Evolutionary conservation across 2,329 filamentous ascomycete species (phyloP).

Genomic region (Bipolaris oryzae): DNA sequence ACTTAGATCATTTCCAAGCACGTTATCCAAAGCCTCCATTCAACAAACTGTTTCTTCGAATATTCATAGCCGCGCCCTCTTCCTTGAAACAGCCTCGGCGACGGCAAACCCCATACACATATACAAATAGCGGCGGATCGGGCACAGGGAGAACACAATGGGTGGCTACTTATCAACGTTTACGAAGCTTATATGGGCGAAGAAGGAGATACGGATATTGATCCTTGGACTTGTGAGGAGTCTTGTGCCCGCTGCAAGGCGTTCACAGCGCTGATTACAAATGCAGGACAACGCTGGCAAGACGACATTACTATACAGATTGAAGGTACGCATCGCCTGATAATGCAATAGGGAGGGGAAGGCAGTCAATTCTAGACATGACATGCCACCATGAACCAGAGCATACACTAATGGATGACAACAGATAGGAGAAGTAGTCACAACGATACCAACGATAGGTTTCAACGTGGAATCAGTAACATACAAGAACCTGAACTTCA

Average conservation of each 20-base stretch:
- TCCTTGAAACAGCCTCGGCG: conserved; percentile 1
- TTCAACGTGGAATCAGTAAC: conserved; percentile 99
- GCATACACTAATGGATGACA: background rate
- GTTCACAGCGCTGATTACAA: conserved; percentile 32
- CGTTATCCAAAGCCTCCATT: too few species aligned
- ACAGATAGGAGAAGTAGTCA: conserved; percentile 97
- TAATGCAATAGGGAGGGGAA: background rate
- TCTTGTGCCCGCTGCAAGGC: background rate
- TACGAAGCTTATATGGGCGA: conserved; percentile 66
- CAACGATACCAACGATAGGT: conserved; percentile 97
- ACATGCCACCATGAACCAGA: background rate
- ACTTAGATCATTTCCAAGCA: background rate
- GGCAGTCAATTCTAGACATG: background rate
- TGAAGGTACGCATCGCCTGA: conserved; percentile 69
- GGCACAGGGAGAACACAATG: conserved; percentile 34
- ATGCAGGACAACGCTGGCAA: conserved; percentile 95
- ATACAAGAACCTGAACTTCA: conserved; percentile 98
- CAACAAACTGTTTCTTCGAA: background rate
- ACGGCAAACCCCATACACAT: conserved; percentile 24
- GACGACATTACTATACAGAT: conserved; percentile 92
- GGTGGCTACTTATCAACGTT: conserved; percentile 43
- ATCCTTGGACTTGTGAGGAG: conserved; percentile 84
- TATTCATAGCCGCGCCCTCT: background rate
- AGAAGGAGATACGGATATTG: conserved; percentile 97
- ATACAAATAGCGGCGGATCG: conserved; percentile 17